These are phyloP conservation scores for Globisporangium nodosum DNA, from an alignment of 352 stramenopile species.

Conservation along the genomic window DNA sequence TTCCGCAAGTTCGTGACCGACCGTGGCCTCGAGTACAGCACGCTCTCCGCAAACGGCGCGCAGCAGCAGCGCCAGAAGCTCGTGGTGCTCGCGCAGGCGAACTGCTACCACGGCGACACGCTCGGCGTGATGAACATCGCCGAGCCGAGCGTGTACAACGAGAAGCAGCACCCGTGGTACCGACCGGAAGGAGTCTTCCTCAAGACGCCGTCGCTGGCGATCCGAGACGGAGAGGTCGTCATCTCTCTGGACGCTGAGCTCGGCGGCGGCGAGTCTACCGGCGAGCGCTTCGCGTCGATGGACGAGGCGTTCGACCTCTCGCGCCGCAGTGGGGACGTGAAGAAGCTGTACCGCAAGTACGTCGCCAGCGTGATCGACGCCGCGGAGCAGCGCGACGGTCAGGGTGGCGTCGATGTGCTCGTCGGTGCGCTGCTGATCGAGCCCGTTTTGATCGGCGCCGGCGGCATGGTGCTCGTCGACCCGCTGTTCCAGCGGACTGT, in stretches of 20 bases:
- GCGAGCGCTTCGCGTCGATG: conserved; percentile 36
- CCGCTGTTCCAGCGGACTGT: conserved; percentile 90
- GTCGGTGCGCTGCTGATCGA: conserved; percentile 86
- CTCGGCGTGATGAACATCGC: conserved; percentile 89
- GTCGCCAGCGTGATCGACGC: conserved; percentile 46
- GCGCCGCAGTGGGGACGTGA: conserved; percentile 29
- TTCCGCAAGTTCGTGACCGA: conserved; percentile 82
- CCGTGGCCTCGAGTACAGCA: conserved; percentile 54
- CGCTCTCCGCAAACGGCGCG: conserved; percentile 17
- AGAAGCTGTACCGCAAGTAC: conserved; percentile 58
- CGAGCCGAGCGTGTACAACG: conserved; percentile 89
- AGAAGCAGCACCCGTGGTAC: conserved; percentile 91
- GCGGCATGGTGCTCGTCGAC: conserved; percentile 89
- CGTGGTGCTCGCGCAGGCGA: conserved; percentile 78
- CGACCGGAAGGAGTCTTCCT: conserved; percentile 77
- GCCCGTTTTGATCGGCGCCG: conserved; percentile 85
- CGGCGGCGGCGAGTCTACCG: conserved; percentile 9
- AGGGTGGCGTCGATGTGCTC: conserved; percentile 17
- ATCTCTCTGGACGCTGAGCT: conserved; percentile 53
- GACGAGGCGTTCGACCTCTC: conserved; percentile 49
- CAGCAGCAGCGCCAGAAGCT: conserved; percentile 38
- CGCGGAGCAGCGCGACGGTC: conserved; percentile 17
- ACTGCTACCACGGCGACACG: conserved; percentile 92
- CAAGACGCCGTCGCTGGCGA: conserved; percentile 65
- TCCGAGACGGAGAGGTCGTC: conserved; percentile 54